phyloP scores from a whole-genome alignment of 2,329 filamentous ascomycete species.

The Chlorencoelia australis region DNA sequence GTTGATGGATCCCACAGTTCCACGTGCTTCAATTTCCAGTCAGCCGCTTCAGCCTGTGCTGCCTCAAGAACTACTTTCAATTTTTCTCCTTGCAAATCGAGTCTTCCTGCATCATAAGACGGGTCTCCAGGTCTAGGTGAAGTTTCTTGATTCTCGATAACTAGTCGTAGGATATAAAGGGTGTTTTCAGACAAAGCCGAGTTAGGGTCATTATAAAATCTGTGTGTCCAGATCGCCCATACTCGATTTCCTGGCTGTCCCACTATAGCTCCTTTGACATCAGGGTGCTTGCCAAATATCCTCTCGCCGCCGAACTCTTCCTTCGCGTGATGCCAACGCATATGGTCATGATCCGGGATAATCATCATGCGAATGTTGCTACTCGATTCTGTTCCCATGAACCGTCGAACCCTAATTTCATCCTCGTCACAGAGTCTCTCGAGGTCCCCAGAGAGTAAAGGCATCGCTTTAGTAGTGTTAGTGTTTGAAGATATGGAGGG shows the following conservation, averaged over 20 bases:
- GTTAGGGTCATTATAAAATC: slow-evolving; percentile 44
- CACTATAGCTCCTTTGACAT: slow-evolving; percentile 60
- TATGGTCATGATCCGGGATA: slow-evolving; percentile 55
- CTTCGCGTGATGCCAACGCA: slow-evolving; percentile 66
- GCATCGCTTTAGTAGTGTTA: slow-evolving; percentile 25
- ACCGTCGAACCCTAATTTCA: slow-evolving; percentile 43
- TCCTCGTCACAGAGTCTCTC: slow-evolving; percentile 51
- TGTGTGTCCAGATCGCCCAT: slow-evolving; percentile 63
- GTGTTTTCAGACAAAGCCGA: slow-evolving; percentile 42
- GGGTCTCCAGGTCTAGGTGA: background rate
- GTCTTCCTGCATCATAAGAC: slow-evolving; percentile 9
- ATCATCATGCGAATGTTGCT: slow-evolving; percentile 48
- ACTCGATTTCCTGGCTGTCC: slow-evolving; percentile 43
- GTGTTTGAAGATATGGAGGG: slow-evolving; percentile 22
- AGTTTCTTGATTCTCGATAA: slow-evolving; percentile 44
- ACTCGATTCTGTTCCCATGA: slow-evolving; percentile 21
- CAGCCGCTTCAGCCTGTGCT: slow-evolving; percentile 58
- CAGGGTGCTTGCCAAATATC: slow-evolving; percentile 44
- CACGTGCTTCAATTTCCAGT: slow-evolving; percentile 60
- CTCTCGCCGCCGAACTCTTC: slow-evolving; percentile 65
- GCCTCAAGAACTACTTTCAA: slow-evolving; percentile 53
- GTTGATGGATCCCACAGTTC: slow-evolving; percentile 74
- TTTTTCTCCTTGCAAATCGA: slow-evolving; percentile 26
- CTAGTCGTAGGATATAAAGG: slow-evolving; percentile 57
- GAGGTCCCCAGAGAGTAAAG: slow-evolving; percentile 49